phyloP scores from a whole-genome alignment of 306 rosid species.

The Mimosa bimucronata region DNA sequence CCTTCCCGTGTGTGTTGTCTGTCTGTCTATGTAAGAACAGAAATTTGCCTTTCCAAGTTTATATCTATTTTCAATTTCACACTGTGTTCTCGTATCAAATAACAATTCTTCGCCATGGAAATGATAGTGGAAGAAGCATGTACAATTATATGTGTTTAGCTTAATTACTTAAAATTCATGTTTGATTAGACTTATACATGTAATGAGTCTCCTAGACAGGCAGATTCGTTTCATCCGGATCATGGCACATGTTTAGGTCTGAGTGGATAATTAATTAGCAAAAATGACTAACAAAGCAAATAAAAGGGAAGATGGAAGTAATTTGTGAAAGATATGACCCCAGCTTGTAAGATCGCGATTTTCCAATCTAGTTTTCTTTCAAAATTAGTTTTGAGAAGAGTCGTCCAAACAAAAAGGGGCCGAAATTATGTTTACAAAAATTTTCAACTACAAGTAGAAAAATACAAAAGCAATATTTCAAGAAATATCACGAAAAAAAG shows the following conservation, averaged over 20 bases:
- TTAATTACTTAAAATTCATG: neutral
- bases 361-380: neutral
- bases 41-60: neutral
- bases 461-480: neutral
- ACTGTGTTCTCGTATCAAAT: neutral
- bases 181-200: neutral
- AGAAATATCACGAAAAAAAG: neutral
- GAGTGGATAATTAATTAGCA: neutral
- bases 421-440: neutral
- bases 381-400: neutral
- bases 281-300: neutral
- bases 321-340: neutral
- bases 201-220: neutral
- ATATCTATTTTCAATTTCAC: too few relatives aligned
- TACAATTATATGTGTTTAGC: neutral
- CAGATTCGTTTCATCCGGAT: neutral
- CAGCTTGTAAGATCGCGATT: neutral
- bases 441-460: neutral
- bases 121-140: neutral
- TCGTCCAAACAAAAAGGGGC: neutral
- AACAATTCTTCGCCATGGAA: neutral
- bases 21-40: neutral
- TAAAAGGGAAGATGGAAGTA: neutral
- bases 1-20: too few relatives aligned
- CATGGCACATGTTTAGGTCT: neutral